Percentiles rank a stretch among this genome's conserved stretches.
Conservation (phyloP, 2,329 filamentous ascomycete genomes). For the Elsinoe ampelina region DNA sequence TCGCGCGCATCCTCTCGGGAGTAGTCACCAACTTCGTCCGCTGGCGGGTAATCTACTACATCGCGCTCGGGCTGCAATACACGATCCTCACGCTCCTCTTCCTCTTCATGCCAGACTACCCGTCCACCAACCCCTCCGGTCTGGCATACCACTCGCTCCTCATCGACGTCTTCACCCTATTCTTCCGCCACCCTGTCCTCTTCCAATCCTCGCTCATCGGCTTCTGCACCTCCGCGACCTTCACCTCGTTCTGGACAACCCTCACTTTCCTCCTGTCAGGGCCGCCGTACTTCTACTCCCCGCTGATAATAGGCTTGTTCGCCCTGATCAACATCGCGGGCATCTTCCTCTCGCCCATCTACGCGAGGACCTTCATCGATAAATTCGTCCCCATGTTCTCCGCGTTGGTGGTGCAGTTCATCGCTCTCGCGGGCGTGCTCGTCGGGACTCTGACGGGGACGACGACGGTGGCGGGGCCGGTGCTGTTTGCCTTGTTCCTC, state of each 20-base stretch:
- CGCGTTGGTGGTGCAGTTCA: conserved; percentile 51
- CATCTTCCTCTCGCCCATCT: conserved; percentile 59
- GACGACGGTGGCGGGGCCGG: conserved; percentile 58
- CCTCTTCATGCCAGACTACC: conserved; percentile 73
- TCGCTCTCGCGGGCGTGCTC: conserved; percentile 52
- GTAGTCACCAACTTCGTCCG: conserved; percentile 62
- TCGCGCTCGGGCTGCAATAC: conserved; percentile 62
- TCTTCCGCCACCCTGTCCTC: conserved; percentile 57
- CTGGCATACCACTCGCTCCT: conserved; percentile 59
- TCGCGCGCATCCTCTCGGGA: conserved; percentile 67
- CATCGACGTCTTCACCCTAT: conserved; percentile 53
- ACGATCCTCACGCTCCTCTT: conserved; percentile 57
- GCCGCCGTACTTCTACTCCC: conserved; percentile 57
- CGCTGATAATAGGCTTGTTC: conserved; percentile 65
- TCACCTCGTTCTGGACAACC: conserved; percentile 64
- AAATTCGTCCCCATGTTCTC: conserved; percentile 58
- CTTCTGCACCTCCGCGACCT: conserved; percentile 52
- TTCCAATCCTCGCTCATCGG: conserved; percentile 60
- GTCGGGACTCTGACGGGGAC: conserved; percentile 61
- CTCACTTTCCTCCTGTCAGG: conserved; percentile 69
- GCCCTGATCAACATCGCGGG: conserved; percentile 65
- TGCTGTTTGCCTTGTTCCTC: conserved; percentile 60
- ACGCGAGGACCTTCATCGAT: conserved; percentile 61
- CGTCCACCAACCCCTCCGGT: conserved; percentile 57
- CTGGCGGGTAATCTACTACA: conserved; percentile 74